Evolutionary conservation across 2,329 filamentous ascomycete species (phyloP).

Genomic region (Zasmidium citrigriseum): DNA sequence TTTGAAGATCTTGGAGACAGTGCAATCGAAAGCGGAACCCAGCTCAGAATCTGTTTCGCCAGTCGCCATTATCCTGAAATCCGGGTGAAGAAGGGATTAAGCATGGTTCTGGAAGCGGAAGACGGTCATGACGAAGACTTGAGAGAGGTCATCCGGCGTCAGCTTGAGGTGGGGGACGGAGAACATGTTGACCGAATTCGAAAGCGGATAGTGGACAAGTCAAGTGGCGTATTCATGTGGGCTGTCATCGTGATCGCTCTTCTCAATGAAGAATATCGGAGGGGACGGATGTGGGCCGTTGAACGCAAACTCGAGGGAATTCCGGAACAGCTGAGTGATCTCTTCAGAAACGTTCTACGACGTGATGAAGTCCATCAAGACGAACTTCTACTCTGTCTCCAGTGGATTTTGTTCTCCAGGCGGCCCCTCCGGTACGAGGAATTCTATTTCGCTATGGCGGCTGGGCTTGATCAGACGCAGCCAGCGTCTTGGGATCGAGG

Average conservation of each 20-base stretch:
- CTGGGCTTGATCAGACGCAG: constrained; percentile 20
- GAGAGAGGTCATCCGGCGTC: constrained; percentile 35
- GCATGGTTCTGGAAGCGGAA: constrained; percentile 39
- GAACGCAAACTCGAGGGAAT: constrained; percentile 40
- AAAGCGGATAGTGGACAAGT: constrained; percentile 37
- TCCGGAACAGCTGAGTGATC: constrained; percentile 43
- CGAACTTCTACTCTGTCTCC: constrained; percentile 49
- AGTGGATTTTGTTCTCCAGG: constrained; percentile 56
- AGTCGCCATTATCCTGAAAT: constrained; percentile 50
- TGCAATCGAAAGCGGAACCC: neutral
- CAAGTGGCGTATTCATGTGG: constrained; percentile 51
- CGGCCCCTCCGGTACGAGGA: constrained; percentile 46
- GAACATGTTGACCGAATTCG: constrained; percentile 29
- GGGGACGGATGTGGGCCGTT: constrained; percentile 34
- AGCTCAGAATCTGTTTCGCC: constrained; percentile 41
- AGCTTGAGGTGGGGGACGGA: constrained; percentile 31
- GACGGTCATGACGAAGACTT: constrained; percentile 37
- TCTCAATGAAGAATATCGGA: constrained; percentile 44
- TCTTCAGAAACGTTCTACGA: constrained; percentile 55
- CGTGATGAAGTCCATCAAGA: constrained; percentile 48
- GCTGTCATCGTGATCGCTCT: constrained; percentile 48
- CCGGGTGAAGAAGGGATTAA: constrained; percentile 30
- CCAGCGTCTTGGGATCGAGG: constrained; percentile 28
- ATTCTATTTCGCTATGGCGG: constrained; percentile 47
- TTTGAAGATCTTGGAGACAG: constrained; percentile 37